A percentile compares a stretch with the other conserved stretches of the same genome.
Evolutionary conservation across 148 eudicot species (phyloP).

Genomic region (Heliamphora exappendiculata): DNA sequence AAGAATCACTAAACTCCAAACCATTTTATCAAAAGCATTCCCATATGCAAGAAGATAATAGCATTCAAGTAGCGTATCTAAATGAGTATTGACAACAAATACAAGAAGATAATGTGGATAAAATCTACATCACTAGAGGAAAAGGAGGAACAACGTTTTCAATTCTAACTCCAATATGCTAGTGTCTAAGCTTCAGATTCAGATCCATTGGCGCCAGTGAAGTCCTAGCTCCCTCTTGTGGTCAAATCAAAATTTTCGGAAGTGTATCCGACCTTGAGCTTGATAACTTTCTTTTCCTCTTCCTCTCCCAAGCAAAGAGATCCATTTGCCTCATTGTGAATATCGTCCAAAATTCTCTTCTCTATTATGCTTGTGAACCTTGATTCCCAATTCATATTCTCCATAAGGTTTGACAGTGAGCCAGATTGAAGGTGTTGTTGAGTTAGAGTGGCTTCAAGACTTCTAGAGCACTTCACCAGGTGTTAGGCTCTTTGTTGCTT

Average conservation of each 20-base stretch:
- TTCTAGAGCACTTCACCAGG: too few species aligned
- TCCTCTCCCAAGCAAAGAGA: constrained; percentile 13
- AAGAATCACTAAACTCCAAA: neutral
- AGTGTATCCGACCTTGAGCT: constrained; percentile 21
- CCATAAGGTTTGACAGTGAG: too few species aligned
- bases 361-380: neutral
- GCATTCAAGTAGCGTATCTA: too few species aligned
- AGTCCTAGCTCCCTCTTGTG: constrained; percentile 31
- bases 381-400: neutral
- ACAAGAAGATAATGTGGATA: too few species aligned
- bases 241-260: constrained; percentile 32
- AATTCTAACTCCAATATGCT: too few species aligned
- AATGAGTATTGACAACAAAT: too few species aligned
- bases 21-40: neutral
- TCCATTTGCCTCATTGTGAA: constrained; percentile 3
- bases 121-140: neutral
- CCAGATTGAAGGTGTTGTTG: too few species aligned
- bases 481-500: too few species aligned
- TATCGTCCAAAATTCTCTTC: neutral
- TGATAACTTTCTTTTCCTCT: constrained; percentile 16
- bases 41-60: neutral
- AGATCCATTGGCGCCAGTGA: constrained; percentile 17
- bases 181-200: too few species aligned
- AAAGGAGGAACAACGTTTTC: neutral
- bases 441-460: too few species aligned